Conservation (phyloP, 352 stramenopile genomes). For the Globisporangium emineosum region DNA sequence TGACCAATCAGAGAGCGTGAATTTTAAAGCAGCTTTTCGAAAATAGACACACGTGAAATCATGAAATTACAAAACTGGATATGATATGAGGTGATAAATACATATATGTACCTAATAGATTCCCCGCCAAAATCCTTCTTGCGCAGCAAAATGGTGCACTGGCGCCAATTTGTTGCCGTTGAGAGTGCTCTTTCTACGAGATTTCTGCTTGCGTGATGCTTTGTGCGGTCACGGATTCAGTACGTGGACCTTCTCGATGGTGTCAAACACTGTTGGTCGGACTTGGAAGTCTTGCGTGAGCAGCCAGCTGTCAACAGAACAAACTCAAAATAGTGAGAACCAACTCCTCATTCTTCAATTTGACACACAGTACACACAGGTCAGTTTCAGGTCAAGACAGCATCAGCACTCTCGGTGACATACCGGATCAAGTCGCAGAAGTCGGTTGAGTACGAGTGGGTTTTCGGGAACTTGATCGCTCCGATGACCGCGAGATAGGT, state of each 20-base stretch:
- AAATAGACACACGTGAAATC: neutral
- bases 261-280: constrained; percentile 61
- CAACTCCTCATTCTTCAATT: constrained; percentile 16
- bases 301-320: constrained; percentile 47
- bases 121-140: constrained; percentile 5
- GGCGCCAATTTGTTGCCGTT: constrained; percentile 9
- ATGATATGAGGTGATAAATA: constrained; percentile 2
- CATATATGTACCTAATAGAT: neutral
- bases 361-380: constrained; percentile 5
- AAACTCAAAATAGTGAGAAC: neutral
- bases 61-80: neutral
- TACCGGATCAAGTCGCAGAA: constrained; percentile 79
- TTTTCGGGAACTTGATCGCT: constrained; percentile 73
- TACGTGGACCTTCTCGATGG: constrained; percentile 60
- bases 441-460: constrained; percentile 45
- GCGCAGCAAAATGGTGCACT: constrained; percentile 1
- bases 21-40: neutral
- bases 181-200: constrained; percentile 7
- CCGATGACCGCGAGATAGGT: constrained; percentile 86
- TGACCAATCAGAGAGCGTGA: constrained; percentile 5
- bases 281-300: constrained; percentile 47
- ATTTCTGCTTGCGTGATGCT: neutral
- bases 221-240: constrained; percentile 13
- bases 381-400: neutral
- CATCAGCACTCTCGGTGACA: constrained; percentile 5